Conservation (phyloP, 768 basidiomycete genomes). For the Goffeauzyma gilvescens region DNA sequence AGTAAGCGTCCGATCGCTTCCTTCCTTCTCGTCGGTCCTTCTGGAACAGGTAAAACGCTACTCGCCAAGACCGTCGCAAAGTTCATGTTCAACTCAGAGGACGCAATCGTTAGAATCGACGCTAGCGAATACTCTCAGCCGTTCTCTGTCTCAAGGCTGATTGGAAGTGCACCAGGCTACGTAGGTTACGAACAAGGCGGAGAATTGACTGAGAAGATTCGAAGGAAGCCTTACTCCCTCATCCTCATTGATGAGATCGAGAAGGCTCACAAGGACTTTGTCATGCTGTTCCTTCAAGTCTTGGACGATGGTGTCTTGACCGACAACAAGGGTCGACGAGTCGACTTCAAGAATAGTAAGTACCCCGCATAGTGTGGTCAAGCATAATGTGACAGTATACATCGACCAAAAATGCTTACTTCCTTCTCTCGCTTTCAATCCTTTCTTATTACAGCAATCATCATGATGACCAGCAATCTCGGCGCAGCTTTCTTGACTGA, state of each 20-base stretch:
- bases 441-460: constrained; percentile 14
- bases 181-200: constrained; percentile 31
- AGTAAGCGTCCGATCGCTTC: constrained; percentile 31
- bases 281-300: constrained; percentile 34
- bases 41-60: constrained; percentile 33
- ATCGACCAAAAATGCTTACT: too few species aligned
- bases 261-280: constrained; percentile 35
- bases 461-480: constrained; percentile 34
- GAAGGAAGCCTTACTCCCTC: constrained; percentile 30
- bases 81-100: constrained; percentile 33
- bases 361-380: constrained; percentile 12
- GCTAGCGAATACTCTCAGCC: constrained; percentile 50
- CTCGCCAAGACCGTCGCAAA: constrained; percentile 32
- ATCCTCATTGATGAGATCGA: constrained; percentile 35
- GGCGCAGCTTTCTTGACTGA: constrained; percentile 34
- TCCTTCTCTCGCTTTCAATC: neutral
- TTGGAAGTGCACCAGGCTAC: constrained; percentile 32
- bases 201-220: constrained; percentile 31
- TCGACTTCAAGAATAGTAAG: constrained; percentile 33
- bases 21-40: constrained; percentile 31
- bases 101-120: constrained; percentile 32
- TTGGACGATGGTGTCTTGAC: constrained; percentile 36
- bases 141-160: constrained; percentile 29
- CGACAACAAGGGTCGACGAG: constrained; percentile 33
- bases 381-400: too few species aligned